Evolutionary conservation across 768 basidiomycete species (phyloP), one percentile per base, ranked within the genome.

Genomic region (Royoungia palumana): DNA sequence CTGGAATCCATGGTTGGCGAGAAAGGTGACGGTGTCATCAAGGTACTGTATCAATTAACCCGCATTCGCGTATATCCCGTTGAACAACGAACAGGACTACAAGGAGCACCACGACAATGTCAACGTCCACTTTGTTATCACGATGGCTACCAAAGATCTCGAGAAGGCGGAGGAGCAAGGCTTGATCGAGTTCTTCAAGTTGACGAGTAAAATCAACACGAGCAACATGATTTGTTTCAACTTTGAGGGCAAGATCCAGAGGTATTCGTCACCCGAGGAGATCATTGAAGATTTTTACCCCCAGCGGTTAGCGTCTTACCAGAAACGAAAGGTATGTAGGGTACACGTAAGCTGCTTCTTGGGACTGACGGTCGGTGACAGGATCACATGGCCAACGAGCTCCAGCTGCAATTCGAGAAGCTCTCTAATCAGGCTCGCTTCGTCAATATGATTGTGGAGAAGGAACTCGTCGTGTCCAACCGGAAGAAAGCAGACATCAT

Each of bases 201-300:
- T 97, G 53, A 82, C 82, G 13, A 70, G 78, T 40, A 89, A 94
- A 66, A 71, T 99, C 66, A 87, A 77, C 67, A 96, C 92, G 14
- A 80, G 82, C 65, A 99, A 99, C 72, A 98, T 99, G 96, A 96
- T 98, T 16, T 94, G 92, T 70, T 99, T 99, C 68, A 95, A 99
- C 69, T 80, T 89, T 51, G 89, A 94, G 16, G 87, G 91, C 58
- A 96, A 95, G 74, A 95, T 99, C 72, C 92, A 85, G 72, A 94
- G 85, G 70, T 98, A 97, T 67, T 73, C 80, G 16, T 79, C 84
- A 1, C 82, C 96, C 0, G 96, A 98, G 63, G 87, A 94, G 56
- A 90, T 99, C 45, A 68, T 98, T 38, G 84, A 90, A 54, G 94
- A 96, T 34, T 99, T 96, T 65, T 99, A 90, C 64, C 88, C 90